Base-by-base conservation (phyloP, 441 rosid species). In the Codiaeum variegatum region DNA sequence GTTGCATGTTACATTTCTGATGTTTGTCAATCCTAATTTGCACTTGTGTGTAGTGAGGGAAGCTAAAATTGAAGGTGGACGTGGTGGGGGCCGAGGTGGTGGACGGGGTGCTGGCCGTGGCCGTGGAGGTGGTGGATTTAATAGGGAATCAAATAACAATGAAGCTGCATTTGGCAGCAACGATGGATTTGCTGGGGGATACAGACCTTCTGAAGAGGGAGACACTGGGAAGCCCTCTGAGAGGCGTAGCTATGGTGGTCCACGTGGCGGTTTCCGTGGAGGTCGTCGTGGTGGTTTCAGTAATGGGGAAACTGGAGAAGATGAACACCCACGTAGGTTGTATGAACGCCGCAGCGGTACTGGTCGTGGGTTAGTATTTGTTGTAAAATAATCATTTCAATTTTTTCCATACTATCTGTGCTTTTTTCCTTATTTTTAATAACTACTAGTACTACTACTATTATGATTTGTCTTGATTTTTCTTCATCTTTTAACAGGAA, bases 291-390 rank as follows among this genome's bases (percentile, higher is more conserved):
- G 91, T 68, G 88, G 87, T 55, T 86, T 69, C 40, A 73, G 74
- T 62, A 78, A 85, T 71, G 93, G 83, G 40, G 97, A 91, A 18
- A 78, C 67, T 3, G 88, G 85, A 32, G 94, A 85, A 23, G 86
- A 80, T 7, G 93, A 85, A 69, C 88, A 84, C 19, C 91, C 93
- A 19, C 84, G 85, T 0, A 87, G 96, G 81, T 6, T 7, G 6
- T 86, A 49, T 78, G 96, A 93, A 32, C 94, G 93, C 12, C 97
- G 72, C 32, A 93, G 94, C 80, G 94, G 97, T 23, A 86, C 94
- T 13, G 98, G 90, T 64, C 88, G 81, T 3, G 92, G 98, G 98
- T 91, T 52, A 59, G 84, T 77, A 40, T 77, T 74, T 75, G 3
- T 60, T 10, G 28, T 24, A 9, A 36, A n/a, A 16, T 11, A 24